These are phyloP conservation scores for Fusarium camptoceras DNA, from an alignment of 2,329 filamentous ascomycete species.

Conservation along the genomic window DNA sequence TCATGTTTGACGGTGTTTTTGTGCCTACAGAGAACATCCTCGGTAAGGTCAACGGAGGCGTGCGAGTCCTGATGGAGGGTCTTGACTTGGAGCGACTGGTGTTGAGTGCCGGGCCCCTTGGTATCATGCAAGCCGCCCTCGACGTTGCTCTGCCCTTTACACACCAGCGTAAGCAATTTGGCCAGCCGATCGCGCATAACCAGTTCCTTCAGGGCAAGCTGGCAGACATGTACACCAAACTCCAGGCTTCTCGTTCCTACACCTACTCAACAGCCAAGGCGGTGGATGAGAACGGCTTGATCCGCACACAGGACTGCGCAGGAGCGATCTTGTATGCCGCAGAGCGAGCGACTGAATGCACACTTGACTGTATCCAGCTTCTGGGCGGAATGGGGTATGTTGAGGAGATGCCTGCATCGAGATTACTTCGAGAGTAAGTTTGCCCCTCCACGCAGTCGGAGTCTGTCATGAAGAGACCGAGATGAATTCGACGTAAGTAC, in stretches of 20 bases:
- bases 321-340: conserved; percentile 94
- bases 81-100: conserved; percentile 94
- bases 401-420: conserved; percentile 92
- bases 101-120: conserved; percentile 88
- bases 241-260: conserved; percentile 85
- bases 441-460: background rate
- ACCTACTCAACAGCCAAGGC: conserved; percentile 84
- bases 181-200: conserved; percentile 86
- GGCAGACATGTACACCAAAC: conserved; percentile 97
- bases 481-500: background rate
- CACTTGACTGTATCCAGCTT: conserved; percentile 89
- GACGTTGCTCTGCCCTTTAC: conserved; percentile 90
- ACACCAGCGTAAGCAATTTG: conserved; percentile 91
- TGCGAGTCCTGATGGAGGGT: conserved; percentile 94
- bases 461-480: background rate
- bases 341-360: conserved; percentile 87
- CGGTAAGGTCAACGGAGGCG: conserved; percentile 82
- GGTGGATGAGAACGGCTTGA: conserved; percentile 79
- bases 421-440: conserved; percentile 77
- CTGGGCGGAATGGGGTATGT: conserved; percentile 96
- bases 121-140: conserved; percentile 92
- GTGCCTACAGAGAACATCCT: conserved; percentile 86
- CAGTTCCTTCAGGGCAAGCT: conserved; percentile 93
- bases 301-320: conserved; percentile 92
- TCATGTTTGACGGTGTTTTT: conserved; percentile 91